A percentile compares a stretch with the other conserved stretches of the same genome.
Conservation (phyloP, 108 stramenopile species). For the Cyclotella kingstonii region DNA sequence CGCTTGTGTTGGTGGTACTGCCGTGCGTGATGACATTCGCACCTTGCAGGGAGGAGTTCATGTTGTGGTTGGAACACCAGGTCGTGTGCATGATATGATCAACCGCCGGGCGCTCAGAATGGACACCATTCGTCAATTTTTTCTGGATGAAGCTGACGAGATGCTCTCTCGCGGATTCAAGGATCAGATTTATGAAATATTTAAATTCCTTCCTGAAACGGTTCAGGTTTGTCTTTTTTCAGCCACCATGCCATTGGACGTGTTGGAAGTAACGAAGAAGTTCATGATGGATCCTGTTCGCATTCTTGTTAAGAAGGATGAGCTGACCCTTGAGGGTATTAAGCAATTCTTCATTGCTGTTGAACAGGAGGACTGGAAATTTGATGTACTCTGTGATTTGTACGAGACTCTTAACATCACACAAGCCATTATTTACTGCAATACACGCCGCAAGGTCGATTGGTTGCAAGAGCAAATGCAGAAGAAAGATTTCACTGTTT, state of each 20-base stretch:
- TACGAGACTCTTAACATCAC: conserved; percentile 99
- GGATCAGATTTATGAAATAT: conserved; percentile 99
- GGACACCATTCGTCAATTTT: conserved; percentile 93
- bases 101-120: conserved; percentile 94
- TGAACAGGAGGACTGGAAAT: conserved; percentile 98
- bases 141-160: conserved; percentile 99
- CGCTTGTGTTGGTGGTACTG: conserved; percentile 99
- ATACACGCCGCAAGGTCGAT: conserved; percentile 99
- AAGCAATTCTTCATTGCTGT: conserved; percentile 99
- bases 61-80: conserved; percentile 98
- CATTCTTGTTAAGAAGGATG: conserved; percentile 99
- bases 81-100: conserved; percentile 99
- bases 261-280: conserved; percentile 95
- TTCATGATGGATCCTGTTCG: conserved; percentile 99
- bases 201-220: conserved; percentile 98
- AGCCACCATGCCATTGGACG: conserved; percentile 99
- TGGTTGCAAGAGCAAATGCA: conserved; percentile 98
- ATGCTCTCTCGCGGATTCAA: conserved; percentile 99
- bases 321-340: conserved; percentile 99
- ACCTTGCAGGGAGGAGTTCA: conserved; percentile 98
- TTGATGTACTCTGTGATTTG: conserved; percentile 98
- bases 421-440: conserved; percentile 99
- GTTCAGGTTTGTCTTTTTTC: conserved; percentile 99
- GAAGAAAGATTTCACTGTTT: conserved; percentile 97
- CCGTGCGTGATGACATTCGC: conserved; percentile 99